Evolutionary conservation across 176 grass and related monocot species (phyloP).

Genomic region (Avena sativa): DNA sequence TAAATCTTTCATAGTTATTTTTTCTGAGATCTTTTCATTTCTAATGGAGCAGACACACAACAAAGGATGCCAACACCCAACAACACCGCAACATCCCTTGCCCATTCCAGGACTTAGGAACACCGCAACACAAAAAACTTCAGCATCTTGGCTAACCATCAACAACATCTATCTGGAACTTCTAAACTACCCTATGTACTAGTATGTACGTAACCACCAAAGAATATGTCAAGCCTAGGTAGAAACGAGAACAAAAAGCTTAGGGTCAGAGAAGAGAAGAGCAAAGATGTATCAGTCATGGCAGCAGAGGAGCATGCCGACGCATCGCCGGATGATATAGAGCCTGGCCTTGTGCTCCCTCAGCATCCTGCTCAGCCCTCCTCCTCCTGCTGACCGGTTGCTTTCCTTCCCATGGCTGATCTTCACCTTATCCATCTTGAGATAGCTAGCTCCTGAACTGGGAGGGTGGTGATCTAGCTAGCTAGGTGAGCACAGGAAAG

Average conservation of each 20-base stretch:
- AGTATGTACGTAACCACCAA: conserved; percentile 12
- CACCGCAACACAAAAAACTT: background rate
- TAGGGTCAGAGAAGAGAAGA: background rate
- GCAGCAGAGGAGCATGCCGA: conserved; percentile 69
- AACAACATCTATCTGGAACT: background rate
- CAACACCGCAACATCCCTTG: conserved; percentile 58
- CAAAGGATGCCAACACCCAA: background rate
- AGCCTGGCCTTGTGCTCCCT: conserved; percentile 64
- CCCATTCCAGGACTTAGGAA: conserved; percentile 53
- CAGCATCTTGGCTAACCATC: conserved; percentile 19
- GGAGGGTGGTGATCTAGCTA: background rate
- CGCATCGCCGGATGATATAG: conserved; percentile 59
- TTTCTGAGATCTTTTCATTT: conserved; percentile 22
- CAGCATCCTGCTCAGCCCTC: conserved; percentile 53
- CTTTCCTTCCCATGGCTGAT: conserved; percentile 39
- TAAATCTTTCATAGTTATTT: background rate
- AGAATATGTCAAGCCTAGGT: conserved; percentile 36
- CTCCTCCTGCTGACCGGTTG: background rate
- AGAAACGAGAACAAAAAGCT: background rate
- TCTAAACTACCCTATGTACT: conserved; percentile 12
- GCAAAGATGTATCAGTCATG: conserved; percentile 45
- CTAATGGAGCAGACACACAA: background rate
- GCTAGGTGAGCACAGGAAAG: background rate
- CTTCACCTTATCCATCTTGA: conserved; percentile 33
- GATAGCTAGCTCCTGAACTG: background rate